Conservation (phyloP, 192 early-diverging fungal genomes). For the Physocladia obscura region DNA sequence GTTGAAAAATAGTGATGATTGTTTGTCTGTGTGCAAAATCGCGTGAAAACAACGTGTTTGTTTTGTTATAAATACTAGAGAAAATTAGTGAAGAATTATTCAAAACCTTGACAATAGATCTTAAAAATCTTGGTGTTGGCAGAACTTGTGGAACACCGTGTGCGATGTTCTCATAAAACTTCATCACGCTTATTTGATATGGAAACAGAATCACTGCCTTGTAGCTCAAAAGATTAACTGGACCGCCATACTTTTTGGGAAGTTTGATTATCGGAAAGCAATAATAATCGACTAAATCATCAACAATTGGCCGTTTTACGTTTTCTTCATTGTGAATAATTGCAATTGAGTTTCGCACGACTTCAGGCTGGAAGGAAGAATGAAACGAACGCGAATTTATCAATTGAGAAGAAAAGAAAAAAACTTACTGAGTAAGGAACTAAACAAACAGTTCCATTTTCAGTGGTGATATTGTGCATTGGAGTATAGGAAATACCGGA, state of each 20-base stretch:
- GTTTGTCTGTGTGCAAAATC: neutral
- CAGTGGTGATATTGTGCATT: no score
- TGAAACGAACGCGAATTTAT: no score
- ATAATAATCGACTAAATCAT: slow-evolving; percentile 1
- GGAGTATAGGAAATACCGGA: no score
- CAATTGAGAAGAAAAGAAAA: no score
- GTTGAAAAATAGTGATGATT: slow-evolving; percentile 17
- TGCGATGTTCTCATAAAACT: slow-evolving; percentile 32
- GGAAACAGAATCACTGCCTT: slow-evolving; percentile 23
- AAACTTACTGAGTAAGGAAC: no score
- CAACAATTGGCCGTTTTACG: neutral
- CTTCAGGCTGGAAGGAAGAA: no score
- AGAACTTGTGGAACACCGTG: slow-evolving; percentile 25
- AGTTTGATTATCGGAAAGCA: slow-evolving; percentile 4
- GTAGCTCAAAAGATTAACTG: slow-evolving; percentile 11
- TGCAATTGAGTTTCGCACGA: no score
- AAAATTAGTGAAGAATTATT: neutral
- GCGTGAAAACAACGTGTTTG: no score
- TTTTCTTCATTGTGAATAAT: no score
- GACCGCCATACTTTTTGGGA: slow-evolving; percentile 24
- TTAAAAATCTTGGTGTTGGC: slow-evolving; percentile 19
- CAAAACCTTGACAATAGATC: neutral
- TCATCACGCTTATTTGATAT: slow-evolving; percentile 28
- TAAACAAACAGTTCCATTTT: no score
- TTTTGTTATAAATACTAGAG: no score